These are phyloP conservation scores for Trichomonas tenax DNA, from an alignment of 208 protist species.

Conservation along the genomic window DNA sequence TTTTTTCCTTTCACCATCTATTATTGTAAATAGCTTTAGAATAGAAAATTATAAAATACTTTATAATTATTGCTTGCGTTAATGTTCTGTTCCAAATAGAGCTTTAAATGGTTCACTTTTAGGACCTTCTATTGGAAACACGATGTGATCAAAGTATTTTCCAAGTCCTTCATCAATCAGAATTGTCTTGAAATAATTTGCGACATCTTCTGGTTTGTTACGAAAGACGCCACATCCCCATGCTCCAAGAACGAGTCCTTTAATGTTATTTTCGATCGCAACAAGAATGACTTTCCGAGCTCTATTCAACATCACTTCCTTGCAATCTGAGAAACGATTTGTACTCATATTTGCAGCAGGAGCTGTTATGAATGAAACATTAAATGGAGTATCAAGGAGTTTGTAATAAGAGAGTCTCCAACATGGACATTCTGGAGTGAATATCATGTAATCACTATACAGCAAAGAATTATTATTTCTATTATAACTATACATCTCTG, in stretches of 20 bases:
- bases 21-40: no score
- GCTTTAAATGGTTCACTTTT: not conserved
- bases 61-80: no score
- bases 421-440: not conserved
- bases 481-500: slow-evolving; percentile 5
- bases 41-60: no score
- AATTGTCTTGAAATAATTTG: not conserved
- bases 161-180: not conserved
- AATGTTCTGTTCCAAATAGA: not conserved
- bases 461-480: not conserved
- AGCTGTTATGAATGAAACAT: not conserved
- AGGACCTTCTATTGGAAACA: not conserved
- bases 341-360: not conserved
- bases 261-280: not conserved
- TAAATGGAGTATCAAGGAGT: not conserved
- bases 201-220: not conserved
- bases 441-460: slow-evolving; percentile 19
- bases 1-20: no score
- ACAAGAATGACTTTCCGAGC: not conserved
- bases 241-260: not conserved
- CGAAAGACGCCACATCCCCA: not conserved
- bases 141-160: not conserved
- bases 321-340: not conserved
- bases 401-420: not conserved
- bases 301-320: not conserved